Base-by-base conservation (phyloP, 2,329 filamentous ascomycete genomes). In the Colletotrichum gigasporum region DNA sequence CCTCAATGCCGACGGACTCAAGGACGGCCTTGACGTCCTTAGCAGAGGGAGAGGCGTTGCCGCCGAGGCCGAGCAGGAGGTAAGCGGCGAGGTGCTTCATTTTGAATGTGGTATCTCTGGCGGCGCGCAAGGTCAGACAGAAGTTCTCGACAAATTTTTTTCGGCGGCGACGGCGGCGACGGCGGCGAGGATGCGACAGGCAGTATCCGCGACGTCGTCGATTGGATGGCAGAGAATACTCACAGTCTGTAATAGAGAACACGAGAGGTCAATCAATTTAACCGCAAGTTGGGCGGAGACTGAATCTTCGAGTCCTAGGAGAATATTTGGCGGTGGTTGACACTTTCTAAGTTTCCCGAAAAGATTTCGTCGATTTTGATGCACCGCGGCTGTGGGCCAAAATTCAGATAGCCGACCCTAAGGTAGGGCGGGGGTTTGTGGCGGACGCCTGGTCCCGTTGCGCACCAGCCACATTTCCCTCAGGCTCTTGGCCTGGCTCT, bases 1-100 rank as follows among this genome's bases (percentile, higher is more conserved):
- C 91, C 85, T 99, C 96, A 73, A 97, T 94, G 76, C 96, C 96
- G 78, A 98, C 96, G 73, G 95, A 92, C 77, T 90, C 89, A 80
- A 99, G 93, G 76, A 99, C 94, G 69, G 78, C 80, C 87, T 92
- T 96, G 88, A 99, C 85, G 80, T 98, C 94, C 72, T 82, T 82
- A 76, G 92, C 93, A 71, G 92, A 94, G 75, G 96, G 96, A 70
- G 90, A 89, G 85, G 87, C 82, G 89, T 97, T 98, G 85, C 96
- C 96, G 81, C 88, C 95, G 75, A 98, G 91, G 85, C 86, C 85
- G 83, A 98, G 93, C 80, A 99, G 95, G 79, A 99, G 94, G 90
- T 97, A 98, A 81, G 96, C 95, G 81, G 96, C 96, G 87, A 99
- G 91, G 87, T 98, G 91, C 94, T 99, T 98, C 96, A 99, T 98